Base-by-base conservation (phyloP, 257 asterid species). In the Anisodus acutangulus region DNA sequence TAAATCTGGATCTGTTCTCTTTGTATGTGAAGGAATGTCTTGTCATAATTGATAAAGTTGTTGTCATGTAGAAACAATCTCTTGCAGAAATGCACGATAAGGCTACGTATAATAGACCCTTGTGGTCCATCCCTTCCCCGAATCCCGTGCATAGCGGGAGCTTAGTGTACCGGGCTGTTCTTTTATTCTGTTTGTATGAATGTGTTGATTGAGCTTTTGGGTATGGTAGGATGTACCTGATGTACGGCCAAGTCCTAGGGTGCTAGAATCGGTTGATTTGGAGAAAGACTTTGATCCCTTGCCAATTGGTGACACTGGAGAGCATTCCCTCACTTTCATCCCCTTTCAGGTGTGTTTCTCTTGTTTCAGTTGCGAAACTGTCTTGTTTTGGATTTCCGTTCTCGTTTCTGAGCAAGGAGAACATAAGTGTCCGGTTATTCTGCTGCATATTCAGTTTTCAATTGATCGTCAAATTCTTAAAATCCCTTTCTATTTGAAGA, bases 291-390 rank as follows among this genome's bases (percentile, higher is more conserved):
- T 78, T 79, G 80, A 84, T 84, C 71, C 58, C 58, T 41, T 78
- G 80, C 83, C 84, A 17, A 82, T n/a, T 66, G 86, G 86, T 39
- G 71, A 49, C 62, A 66, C 86, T 7, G 86, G 86, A 64, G 84
- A 84, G 5, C 39, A 78, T 79, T 66, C 86, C 39, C 47, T 84
- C 10, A 49, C 80, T 49, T 39, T 79, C 43, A 84, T 79, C 39
- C 81, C 86, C 17, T 84, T 78, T 84, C 86, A 84, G 86, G 86
- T 79, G 49, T 66, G 80, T 26, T 31, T 66, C 62, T 82, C 17
- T 35, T 3, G 55, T 39, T 80, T 49, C 59, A 74, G 60, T 74
- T 19, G 35, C 35, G 35, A 31, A 31, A 31, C 35, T 31, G 2
- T 31, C 35, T 31, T 31, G 35, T 63, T 45, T 82, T 49, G 19